Base-by-base conservation (phyloP, 202 grass and related monocot species). In the Schoenoplectus triqueter region DNA sequence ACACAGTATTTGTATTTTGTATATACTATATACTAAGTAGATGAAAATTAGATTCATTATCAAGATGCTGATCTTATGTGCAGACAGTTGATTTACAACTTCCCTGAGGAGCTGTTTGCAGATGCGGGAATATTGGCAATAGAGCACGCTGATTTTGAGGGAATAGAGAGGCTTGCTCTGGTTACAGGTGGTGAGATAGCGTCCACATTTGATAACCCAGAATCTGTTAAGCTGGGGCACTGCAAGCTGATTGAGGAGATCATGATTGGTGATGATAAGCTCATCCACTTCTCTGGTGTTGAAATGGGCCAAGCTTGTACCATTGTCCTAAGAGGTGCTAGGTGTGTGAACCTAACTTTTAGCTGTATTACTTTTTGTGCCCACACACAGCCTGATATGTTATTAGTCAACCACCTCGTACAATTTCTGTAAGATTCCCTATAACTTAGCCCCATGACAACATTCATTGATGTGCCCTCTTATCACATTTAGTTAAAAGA, bases 71-170 rank as follows among this genome's bases (percentile, higher is more conserved):
- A 52, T 82, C 9, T 68, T 82, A 52, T 66, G 17, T 49, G 80
- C 80, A 82, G 80, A 52, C 95, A 97, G 62, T 82, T 97, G 73
- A 98, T 98, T 85, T 98, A 98, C 78, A 98, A 98, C 84, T 98
- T 98, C 66, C 95, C 95, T 2, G 95, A 98, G 54, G 95, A 98
- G 85, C 90, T 98, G 18, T 95, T 95, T 86, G 95, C 95, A 57
- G 95, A 98, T 88, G 92, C 91, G 46, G 95, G 95, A 18, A 93
- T 98, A 60, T 88, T 98, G 2, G 95, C 95, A 31, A 93, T 98
- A 78, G 95, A 98, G 84, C 95, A 98, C 88, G 95, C 95, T 79
- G 95, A 98, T 69, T 98, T 98, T 85, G 95, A 98, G 88, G 95
- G 95, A 66, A 95, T 95, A 80, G 92, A 98, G 81, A 85, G 95